Evolutionary conservation across 805 yeast species (phyloP), one percentile per base, ranked within the genome.

Genomic region (Nakazawaea wyomingensis): DNA sequence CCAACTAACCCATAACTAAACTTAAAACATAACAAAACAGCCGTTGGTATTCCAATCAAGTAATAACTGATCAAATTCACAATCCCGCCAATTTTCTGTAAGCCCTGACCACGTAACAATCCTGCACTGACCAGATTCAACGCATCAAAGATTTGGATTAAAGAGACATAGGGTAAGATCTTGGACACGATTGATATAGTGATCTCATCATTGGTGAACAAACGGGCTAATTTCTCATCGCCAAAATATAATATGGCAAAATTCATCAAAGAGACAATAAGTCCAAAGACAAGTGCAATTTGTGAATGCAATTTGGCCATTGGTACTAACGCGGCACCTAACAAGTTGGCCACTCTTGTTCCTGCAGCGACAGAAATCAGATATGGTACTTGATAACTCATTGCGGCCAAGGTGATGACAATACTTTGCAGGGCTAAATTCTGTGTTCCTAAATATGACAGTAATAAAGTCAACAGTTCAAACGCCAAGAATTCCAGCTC

Each of bases 101-200:
- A 76, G 13, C 91, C 91, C 62, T 83, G 90, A 5, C 91, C 91
- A 56, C 93, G 71, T 42, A 85, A 65, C 47, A 86, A 72, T 13
- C 91, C 91, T 13, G 87, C 89, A 1, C 85, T 75, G 38, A 82
- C 78, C 13, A 87, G 85, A 49, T 82, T 76, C 53, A 79, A 62
- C 9, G 82, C 80, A 59, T 85, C 93, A 43, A 76, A 75, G 20
- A 85, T 61, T 62, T 84, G 90, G 74, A 81, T 82, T 26, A 77
- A 54, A 1, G 89, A 85, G 37, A 80, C 74, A 35, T 81, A 63
- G 57, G 85, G 79, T 62, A 84, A 64, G 21, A 83, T 72, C 19
- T 61, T 59, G 1, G 69, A 58, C 6, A 83, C 78, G 9, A 73
- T 53, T 3, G 54, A 53, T 22, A 81, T 68, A 2, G 84, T 89